Evolutionary conservation across 2,329 filamentous ascomycete genomes (phyloP).

Genomic region (Arthroderma uncinatum): DNA sequence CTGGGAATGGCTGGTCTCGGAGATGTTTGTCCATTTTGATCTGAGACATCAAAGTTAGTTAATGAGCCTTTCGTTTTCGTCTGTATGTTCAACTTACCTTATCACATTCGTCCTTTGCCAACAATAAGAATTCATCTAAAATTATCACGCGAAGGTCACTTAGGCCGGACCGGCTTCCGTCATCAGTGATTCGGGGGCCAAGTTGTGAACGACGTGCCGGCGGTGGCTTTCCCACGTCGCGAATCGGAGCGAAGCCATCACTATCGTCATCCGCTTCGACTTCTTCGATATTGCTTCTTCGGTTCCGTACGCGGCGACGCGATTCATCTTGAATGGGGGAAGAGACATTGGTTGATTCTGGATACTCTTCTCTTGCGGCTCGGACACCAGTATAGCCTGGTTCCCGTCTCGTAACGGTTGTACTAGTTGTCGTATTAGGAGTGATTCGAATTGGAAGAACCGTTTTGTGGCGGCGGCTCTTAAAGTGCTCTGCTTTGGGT

Average conservation of each 20-base stretch:
- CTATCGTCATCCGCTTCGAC: constrained; percentile 31
- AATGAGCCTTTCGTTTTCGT: neutral
- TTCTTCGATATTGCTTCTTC: constrained; percentile 11
- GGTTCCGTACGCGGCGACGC: constrained; percentile 23
- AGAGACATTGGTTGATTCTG: constrained; percentile 56
- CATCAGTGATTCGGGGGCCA: constrained; percentile 39
- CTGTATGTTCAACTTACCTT: constrained; percentile 23
- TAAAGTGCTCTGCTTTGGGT: constrained; percentile 38
- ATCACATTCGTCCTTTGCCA: constrained; percentile 35
- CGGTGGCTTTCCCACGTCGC: constrained; percentile 25
- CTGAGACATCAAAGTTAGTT: constrained; percentile 18
- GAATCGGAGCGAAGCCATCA: constrained; percentile 35
- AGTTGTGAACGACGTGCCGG: constrained; percentile 22
- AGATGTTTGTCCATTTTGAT: constrained; percentile 35
- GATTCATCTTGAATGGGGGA: constrained; percentile 47
- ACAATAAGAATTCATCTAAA: constrained; percentile 38
- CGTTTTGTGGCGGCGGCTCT: constrained; percentile 32
- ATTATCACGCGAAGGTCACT: constrained; percentile 35
- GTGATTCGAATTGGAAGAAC: constrained; percentile 45
- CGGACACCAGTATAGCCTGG: constrained; percentile 23
- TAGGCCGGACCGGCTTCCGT: constrained; percentile 33
- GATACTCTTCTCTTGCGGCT: constrained; percentile 36
- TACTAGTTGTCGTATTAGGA: constrained; percentile 21
- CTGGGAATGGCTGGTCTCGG: constrained; percentile 37
- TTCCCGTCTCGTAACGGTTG: constrained; percentile 20